These are phyloP conservation scores for Edaphochlamys debaryana DNA, from an alignment of 139 green algal genomes.

Conservation along the genomic window DNA sequence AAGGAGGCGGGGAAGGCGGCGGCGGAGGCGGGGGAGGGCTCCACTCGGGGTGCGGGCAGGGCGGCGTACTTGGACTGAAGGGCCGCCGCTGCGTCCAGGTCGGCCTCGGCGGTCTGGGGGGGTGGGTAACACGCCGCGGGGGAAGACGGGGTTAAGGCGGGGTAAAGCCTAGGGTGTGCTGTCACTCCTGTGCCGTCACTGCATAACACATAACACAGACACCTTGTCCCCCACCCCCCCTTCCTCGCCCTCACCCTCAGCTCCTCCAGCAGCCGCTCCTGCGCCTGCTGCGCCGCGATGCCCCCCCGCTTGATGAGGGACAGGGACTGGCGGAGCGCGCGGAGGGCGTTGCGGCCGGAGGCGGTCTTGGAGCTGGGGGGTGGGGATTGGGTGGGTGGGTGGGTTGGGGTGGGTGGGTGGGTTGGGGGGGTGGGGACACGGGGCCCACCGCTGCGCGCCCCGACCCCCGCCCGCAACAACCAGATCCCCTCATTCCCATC, in stretches of 20 bases:
- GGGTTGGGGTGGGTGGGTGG: background rate
- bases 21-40: background rate
- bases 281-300: conserved; percentile 7
- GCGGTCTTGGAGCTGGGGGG: conserved; percentile 3
- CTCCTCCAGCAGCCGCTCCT: conserved; percentile 33
- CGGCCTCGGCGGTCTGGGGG: background rate
- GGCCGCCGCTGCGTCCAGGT: background rate
- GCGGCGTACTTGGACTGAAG: background rate
- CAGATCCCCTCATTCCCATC: too few relatives aligned
- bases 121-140: too few relatives aligned
- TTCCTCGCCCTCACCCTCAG: background rate
- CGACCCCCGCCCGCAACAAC: too few relatives aligned
- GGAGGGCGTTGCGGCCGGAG: conserved; percentile 17
- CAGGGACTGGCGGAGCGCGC: conserved; percentile 22
- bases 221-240: background rate
- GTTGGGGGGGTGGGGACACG: background rate
- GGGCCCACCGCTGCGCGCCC: too few relatives aligned
- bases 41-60: background rate
- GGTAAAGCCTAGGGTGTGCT: background rate
- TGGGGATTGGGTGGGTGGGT: background rate
- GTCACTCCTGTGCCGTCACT: too few relatives aligned
- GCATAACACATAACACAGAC: background rate
- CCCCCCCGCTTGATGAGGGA: conserved; percentile 11
- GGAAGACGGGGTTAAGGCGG: too few relatives aligned
- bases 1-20: background rate